Percentiles rank a stretch among this genome's conserved stretches.
Conservation (phyloP, 2,329 filamentous ascomycete genomes). For the Sarocladium strictum region DNA sequence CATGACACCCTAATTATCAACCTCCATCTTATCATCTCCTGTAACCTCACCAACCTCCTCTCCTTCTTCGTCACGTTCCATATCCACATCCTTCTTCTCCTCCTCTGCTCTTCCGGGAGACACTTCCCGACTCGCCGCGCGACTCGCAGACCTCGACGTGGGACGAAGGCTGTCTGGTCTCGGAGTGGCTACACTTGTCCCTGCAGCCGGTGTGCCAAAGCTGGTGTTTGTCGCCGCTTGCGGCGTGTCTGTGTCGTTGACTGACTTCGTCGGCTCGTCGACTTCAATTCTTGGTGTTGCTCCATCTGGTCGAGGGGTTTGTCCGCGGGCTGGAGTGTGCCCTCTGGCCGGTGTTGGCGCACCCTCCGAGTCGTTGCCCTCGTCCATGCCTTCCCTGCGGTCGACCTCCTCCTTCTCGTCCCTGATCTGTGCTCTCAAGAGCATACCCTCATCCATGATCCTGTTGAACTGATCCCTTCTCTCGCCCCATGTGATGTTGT, state of each 20-base stretch:
- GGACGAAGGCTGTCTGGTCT: constrained; percentile 9
- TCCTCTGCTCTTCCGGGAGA: constrained; percentile 34
- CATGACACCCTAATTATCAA: constrained; percentile 36
- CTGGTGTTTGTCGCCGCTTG: background rate
- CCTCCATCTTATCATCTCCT: constrained; percentile 59
- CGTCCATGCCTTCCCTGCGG: constrained; percentile 74
- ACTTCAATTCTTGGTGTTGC: constrained; percentile 4
- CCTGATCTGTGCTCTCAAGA: constrained; percentile 76
- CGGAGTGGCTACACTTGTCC: background rate
- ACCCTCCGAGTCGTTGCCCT: constrained; percentile 40
- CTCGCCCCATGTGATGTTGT: constrained; percentile 78
- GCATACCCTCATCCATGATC: constrained; percentile 87
- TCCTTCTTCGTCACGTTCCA: background rate
- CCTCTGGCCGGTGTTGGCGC: constrained; percentile 14
- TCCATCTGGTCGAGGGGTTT: constrained; percentile 17
- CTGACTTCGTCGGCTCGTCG: background rate
- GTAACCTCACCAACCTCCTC: constrained; percentile 9
- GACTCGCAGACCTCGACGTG: constrained; percentile 23
- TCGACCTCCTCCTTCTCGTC: constrained; percentile 96
- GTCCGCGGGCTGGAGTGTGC: constrained; percentile 23
- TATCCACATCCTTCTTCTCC: constrained; percentile 31
- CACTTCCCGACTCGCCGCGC: constrained; percentile 10
- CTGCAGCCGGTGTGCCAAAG: background rate
- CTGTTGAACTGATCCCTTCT: constrained; percentile 78
- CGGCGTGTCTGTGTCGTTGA: background rate